Base-by-base conservation (phyloP, 2,329 filamentous ascomycete species). In the Hysterium pulicare region DNA sequence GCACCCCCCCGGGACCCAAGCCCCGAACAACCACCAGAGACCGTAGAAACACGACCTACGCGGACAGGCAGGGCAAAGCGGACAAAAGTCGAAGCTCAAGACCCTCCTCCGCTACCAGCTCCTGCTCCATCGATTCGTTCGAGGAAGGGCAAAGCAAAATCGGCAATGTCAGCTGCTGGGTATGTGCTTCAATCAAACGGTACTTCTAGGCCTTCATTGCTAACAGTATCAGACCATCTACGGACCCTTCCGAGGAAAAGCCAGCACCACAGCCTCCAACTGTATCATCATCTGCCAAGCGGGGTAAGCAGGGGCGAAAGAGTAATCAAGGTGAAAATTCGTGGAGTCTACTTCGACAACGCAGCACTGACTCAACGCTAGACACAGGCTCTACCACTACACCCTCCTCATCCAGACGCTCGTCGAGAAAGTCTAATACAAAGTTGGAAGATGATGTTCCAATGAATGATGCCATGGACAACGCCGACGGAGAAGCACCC, bases 281-380 rank as follows among this genome's bases (percentile, higher is more conserved):
- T 42, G 76, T 81, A 17, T 79, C 83, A 42, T 76, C 81, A 19
- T 77, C 82, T 17, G 82, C 84, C 1, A 86, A 82, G 62, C 79
- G 86, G 56, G 87, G 87, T 63, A 90, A 89, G 66, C 82, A 78
- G 60, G 80, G 84, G 61, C 90, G 86, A 70, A 89, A 85, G 69
- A 67, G 71, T 41, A 67, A 68, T 50, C 75, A 79, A 71, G 75
- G 77, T 79, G 49, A 54, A 46, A 45, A n/a, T 28, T 15, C 33
- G 34, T 22, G 41, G 17, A 31, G 15, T 47, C 51, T 24, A 50
- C 44, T 31, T 46, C 38, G 4, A 46, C 45, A 30, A 21, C 41
- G 20, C 50, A 47, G 49, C 58, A 48, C 59, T 48, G 58, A 62
- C 34, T 39, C 33, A 28, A 33, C 35, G 30, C 31, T 50, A 57